A percentile compares a stretch with the other conserved stretches of the same genome.
These are phyloP conservation scores for Raphanus sativus DNA, from an alignment of 345 rosid genomes.

Conservation along the genomic window DNA sequence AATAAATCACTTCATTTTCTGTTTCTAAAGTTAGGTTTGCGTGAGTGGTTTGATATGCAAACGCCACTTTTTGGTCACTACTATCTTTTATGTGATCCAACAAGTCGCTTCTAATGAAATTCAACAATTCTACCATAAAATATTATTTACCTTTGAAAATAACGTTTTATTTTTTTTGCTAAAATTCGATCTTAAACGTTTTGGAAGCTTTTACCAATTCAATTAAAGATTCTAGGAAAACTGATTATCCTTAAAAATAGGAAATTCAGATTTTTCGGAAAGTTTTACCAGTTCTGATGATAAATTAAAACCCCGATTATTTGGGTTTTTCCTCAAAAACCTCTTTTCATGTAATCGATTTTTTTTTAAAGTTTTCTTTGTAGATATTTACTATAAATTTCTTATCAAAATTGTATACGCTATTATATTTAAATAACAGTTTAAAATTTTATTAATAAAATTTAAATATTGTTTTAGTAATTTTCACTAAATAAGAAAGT, in stretches of 20 bases:
- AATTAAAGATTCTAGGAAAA: background rate
- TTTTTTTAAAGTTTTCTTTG: background rate
- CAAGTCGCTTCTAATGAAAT: background rate
- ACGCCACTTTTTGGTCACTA: background rate
- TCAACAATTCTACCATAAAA: background rate
- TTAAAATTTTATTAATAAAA: background rate
- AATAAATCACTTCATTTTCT: background rate
- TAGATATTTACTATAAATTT: background rate
- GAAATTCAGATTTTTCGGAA: background rate
- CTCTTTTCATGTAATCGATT: background rate
- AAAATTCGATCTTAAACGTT: background rate
- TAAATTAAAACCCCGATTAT: background rate
- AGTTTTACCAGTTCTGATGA: background rate
- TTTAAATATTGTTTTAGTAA: background rate
- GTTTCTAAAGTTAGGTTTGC: background rate
- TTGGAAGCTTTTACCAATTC: background rate
- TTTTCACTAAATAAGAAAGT: background rate
- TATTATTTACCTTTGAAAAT: background rate
- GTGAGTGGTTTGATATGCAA: conserved; percentile 15
- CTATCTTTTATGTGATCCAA: background rate
- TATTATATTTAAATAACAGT: background rate
- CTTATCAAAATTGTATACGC: background rate
- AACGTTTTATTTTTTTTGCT: background rate
- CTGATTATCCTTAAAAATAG: background rate
- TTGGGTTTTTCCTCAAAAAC: background rate